Evolutionary conservation across 371 early-diverging fungal genomes (phyloP).

Genomic region (Mucor saturninus): DNA sequence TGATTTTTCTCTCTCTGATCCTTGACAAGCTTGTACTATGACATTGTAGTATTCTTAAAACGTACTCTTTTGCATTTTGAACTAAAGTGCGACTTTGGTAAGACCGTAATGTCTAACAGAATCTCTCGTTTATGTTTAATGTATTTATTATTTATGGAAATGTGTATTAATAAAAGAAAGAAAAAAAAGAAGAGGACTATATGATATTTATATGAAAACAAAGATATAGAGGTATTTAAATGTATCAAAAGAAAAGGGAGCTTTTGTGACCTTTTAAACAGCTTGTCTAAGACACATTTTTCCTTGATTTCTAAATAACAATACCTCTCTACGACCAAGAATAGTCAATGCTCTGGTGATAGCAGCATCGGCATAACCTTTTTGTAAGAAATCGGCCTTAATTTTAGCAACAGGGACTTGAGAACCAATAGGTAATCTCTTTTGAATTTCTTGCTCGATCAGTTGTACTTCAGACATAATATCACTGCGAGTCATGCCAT

Average conservation of each 20-base stretch:
- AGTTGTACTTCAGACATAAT: slow-evolving; percentile 74
- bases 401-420: slow-evolving; percentile 75
- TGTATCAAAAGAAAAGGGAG: slow-evolving; percentile 2
- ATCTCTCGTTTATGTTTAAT: background rate
- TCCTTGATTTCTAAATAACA: slow-evolving; percentile 84
- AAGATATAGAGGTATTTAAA: slow-evolving; percentile 3
- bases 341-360: slow-evolving; percentile 80
- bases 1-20: too few species aligned
- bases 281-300: slow-evolving; percentile 49
- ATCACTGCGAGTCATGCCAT: slow-evolving; percentile 78
- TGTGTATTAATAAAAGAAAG: slow-evolving; percentile 3
- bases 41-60: too few species aligned
- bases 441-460: slow-evolving; percentile 83
- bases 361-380: slow-evolving; percentile 74
- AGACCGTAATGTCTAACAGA: background rate
- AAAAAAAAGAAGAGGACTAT: slow-evolving; percentile 6
- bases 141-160: too few species aligned
- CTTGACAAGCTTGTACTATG: too few species aligned
- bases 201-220: too few species aligned
- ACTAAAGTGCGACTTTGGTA: too few species aligned
- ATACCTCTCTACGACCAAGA: slow-evolving; percentile 83
- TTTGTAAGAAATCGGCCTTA: slow-evolving; percentile 64
- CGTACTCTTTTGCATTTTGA: too few species aligned
- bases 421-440: slow-evolving; percentile 90
- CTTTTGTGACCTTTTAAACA: slow-evolving; percentile 16